Conservation (phyloP, 306 rosid genomes). For the Rosa rugosa region DNA sequence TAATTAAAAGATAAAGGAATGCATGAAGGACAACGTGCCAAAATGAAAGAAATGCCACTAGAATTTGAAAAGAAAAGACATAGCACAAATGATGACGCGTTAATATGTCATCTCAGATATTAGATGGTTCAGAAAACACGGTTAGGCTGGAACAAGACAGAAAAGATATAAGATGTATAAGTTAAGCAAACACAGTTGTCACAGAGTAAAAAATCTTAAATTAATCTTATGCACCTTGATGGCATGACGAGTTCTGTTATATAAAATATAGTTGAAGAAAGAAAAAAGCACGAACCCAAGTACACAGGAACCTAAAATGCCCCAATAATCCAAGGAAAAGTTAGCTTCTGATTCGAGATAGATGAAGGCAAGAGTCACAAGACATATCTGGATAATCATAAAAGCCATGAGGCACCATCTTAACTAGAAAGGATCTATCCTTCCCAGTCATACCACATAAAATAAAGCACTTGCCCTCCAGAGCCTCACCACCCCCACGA, state of each 20-base stretch:
- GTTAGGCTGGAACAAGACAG: not conserved
- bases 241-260: not conserved
- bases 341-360: not conserved
- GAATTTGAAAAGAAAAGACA: not conserved
- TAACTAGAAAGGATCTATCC: not conserved
- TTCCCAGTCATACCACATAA: not conserved
- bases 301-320: not conserved
- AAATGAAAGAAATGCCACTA: not conserved
- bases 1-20: constrained; percentile 9
- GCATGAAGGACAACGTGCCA: constrained; percentile 20
- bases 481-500: not conserved
- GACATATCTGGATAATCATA: not conserved
- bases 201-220: not conserved
- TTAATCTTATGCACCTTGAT: not conserved
- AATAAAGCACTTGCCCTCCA: not conserved
- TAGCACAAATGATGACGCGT: not conserved
- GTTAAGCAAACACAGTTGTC: not conserved
- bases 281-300: not conserved
- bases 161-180: not conserved
- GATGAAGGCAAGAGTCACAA: not conserved
- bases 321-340: not conserved
- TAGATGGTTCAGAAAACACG: not conserved
- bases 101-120: constrained; percentile 3
- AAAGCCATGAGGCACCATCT: not conserved
- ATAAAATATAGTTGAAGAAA: not conserved